Conservation (phyloP, 2,329 filamentous ascomycete species). For the Lojkania enalia region DNA sequence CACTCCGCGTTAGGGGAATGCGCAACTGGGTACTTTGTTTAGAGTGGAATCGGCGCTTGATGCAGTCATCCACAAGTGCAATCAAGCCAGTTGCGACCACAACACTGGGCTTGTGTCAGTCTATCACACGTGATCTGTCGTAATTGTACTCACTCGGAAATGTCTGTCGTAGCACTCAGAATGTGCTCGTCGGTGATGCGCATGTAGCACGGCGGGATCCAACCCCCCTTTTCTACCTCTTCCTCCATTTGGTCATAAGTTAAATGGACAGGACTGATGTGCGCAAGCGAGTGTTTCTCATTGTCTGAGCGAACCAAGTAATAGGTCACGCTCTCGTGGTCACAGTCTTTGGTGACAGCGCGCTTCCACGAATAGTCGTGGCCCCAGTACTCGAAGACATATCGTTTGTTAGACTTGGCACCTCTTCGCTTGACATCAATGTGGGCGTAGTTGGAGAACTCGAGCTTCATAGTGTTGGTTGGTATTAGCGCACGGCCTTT, state of each 20-base stretch:
- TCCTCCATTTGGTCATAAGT: slow-evolving; percentile 70
- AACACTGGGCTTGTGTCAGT: slow-evolving; percentile 60
- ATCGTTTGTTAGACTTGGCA: slow-evolving; percentile 69
- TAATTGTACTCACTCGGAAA: slow-evolving; percentile 74
- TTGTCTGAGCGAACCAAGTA: slow-evolving; percentile 73
- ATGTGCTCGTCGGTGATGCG: slow-evolving; percentile 80
- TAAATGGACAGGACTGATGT: slow-evolving; percentile 80
- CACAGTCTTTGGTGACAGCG: slow-evolving; percentile 67
- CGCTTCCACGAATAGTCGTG: slow-evolving; percentile 83
- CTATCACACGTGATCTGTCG: slow-evolving; percentile 6
- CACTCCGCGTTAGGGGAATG: slow-evolving; percentile 55
- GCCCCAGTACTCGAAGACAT: slow-evolving; percentile 95
- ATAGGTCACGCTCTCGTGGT: slow-evolving; percentile 69
- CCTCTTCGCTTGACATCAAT: slow-evolving; percentile 77
- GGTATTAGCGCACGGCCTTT: slow-evolving; percentile 53
- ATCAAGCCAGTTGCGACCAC: slow-evolving; percentile 89
- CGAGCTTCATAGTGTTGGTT: slow-evolving; percentile 81
- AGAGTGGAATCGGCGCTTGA: slow-evolving; percentile 74
- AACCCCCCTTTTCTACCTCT: slow-evolving; percentile 79
- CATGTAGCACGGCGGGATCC: slow-evolving; percentile 88
- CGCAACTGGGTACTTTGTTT: slow-evolving; percentile 57
- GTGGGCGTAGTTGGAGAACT: slow-evolving; percentile 97
- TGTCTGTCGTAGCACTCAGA: slow-evolving; percentile 71
- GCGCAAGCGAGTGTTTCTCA: slow-evolving; percentile 67
- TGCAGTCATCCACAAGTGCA: slow-evolving; percentile 86